Percentiles rank a stretch among this genome's conserved stretches.
phyloP scores from a whole-genome alignment of 352 stramenopile genomes.

The Phytophthora gonapodyides region DNA sequence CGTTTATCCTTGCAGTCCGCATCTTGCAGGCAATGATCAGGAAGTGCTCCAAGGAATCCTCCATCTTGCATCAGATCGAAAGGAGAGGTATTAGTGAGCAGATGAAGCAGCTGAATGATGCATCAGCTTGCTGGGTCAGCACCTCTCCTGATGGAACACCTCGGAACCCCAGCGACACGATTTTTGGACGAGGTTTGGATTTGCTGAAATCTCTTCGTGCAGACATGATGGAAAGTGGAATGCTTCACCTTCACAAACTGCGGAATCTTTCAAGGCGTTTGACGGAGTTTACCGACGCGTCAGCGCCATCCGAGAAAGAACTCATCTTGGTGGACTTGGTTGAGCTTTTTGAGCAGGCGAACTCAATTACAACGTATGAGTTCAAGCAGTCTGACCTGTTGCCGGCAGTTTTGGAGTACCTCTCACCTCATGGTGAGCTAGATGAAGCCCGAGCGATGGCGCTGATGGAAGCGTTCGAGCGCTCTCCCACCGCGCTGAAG shows the following conservation, averaged over 20 bases:
- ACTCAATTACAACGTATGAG: conserved; percentile 83
- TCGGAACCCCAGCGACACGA: conserved; percentile 37
- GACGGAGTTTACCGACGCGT: conserved; percentile 41
- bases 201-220: conserved; percentile 60
- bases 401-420: conserved; percentile 59
- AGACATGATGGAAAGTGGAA: conserved; percentile 78
- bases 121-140: conserved; percentile 43
- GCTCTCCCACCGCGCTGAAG: conserved; percentile 53
- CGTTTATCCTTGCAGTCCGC: conserved; percentile 73
- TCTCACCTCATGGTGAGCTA: conserved; percentile 42
- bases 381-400: conserved; percentile 85
- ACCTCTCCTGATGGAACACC: conserved; percentile 13
- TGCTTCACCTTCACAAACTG: conserved; percentile 76
- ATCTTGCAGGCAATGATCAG: conserved; percentile 73
- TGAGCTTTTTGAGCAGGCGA: conserved; percentile 75
- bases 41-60: conserved; percentile 60
- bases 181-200: conserved; percentile 57
- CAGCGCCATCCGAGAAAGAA: conserved; percentile 42
- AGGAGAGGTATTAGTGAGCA: conserved; percentile 78
- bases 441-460: conserved; percentile 40
- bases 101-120: conserved; percentile 61
- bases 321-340: conserved; percentile 71
- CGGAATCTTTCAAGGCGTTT: conserved; percentile 72
- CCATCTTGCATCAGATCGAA: conserved; percentile 84
- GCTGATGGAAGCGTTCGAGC: conserved; percentile 53